Evolutionary conservation across 2,329 filamentous ascomycete species (phyloP), one percentile per base, ranked within the genome.

Genomic region (Diaporthe humulicola): DNA sequence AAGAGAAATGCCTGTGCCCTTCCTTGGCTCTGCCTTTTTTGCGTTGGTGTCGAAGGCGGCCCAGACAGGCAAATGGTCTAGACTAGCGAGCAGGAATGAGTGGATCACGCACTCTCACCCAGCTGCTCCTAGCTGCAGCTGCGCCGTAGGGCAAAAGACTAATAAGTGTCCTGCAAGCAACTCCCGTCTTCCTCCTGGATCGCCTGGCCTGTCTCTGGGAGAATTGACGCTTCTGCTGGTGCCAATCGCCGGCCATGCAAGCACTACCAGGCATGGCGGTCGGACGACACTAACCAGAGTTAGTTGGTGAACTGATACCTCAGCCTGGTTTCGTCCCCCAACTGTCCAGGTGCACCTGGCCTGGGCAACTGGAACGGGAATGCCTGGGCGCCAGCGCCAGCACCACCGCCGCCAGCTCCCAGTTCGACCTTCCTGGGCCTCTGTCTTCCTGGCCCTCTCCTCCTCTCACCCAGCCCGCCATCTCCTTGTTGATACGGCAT

Each of bases 221-320:
- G 56, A 64, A 40, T 54, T 64, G 57, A 61, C 33, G 57, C 45
- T 40, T 60, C 48, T 36, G 54, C 38, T 45, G 57, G 57, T 50
- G 33, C 40, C 48, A 71, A 64, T 74, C 48, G 67, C 56, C 56
- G 73, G 42, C 57, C 66, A 74, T 74, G 73, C 73, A 71, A 64
- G 33, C 73, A 74, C 72, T 74, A 70, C 42, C 72, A 70, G 56
- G 67, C 42, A 52, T 56, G 57, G 56, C 73, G 57, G 57, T 54
- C 60, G 40, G 54, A 45, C 54, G 30, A 72, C 56, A 67, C 74
- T 75, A 71, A 57, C 54, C 52, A 57, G 74, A 67, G 74, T 75
- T 75, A 73, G 70, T 69, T 69, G 57, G 64, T 73, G 73, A 74
- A 71, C 58, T 60, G 67, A 54, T 67, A 61, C 30, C 57, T 72